Evolutionary conservation across 768 basidiomycete species (phyloP).

Genomic region (Tephrocybe sp.): DNA sequence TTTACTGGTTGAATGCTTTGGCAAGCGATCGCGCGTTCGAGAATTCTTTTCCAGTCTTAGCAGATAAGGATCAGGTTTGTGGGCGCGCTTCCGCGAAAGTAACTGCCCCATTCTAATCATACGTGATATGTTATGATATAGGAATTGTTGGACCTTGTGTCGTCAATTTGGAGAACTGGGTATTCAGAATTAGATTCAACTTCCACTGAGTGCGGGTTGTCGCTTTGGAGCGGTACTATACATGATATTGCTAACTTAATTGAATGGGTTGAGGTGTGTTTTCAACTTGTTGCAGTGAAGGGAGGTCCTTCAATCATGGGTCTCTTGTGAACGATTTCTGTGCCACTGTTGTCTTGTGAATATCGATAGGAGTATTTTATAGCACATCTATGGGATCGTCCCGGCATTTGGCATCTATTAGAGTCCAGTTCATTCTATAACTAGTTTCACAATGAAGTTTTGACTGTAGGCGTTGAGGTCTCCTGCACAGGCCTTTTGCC

Average conservation of each 20-base stretch:
- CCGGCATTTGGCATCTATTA: background rate
- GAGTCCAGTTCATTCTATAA: background rate
- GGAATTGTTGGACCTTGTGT: conserved; percentile 16
- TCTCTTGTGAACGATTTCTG: no score
- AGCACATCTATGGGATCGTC: background rate
- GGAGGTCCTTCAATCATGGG: no score
- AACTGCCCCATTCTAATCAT: background rate
- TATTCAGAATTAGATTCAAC: background rate
- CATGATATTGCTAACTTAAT: no score
- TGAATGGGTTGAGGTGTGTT: no score
- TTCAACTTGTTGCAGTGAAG: no score
- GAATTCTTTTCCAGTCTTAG: background rate
- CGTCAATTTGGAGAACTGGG: conserved; percentile 15
- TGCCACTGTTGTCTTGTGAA: no score
- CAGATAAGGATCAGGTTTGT: conserved; percentile 16
- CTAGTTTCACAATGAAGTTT: conserved; percentile 8
- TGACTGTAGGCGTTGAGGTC: background rate
- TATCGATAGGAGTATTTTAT: no score
- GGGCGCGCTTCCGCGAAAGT: background rate
- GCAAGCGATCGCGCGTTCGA: conserved; percentile 3
- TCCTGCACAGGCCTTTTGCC: background rate
- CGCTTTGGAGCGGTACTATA: no score
- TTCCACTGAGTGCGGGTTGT: no score
- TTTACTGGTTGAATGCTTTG: conserved; percentile 16
- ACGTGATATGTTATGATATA: background rate